Evolutionary conservation across 2,329 filamentous ascomycete species (phyloP).

Genomic region (Ceratocystis diversiconidia): DNA sequence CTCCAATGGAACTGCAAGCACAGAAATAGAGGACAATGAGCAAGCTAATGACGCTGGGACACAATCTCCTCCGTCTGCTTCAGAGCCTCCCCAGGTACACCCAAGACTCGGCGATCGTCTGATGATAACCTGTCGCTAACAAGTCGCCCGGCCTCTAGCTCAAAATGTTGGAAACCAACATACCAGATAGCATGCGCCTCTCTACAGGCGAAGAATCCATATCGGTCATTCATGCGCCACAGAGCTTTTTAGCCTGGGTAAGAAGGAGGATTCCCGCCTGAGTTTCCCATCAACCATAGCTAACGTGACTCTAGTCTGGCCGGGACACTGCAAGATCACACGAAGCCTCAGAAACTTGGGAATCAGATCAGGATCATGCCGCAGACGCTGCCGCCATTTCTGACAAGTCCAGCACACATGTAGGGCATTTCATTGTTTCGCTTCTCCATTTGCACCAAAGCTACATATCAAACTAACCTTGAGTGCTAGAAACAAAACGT

Average conservation of each 20-base stretch:
- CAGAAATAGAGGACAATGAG: conserved; percentile 66
- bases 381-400: conserved; percentile 6
- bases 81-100: conserved; percentile 15
- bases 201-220: conserved; percentile 60
- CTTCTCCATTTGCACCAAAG: not conserved
- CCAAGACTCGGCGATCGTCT: not conserved
- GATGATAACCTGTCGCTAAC: not conserved
- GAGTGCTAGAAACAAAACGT: not conserved
- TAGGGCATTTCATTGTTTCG: not conserved
- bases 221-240: conserved; percentile 82
- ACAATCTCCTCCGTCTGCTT: not conserved
- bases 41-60: conserved; percentile 43
- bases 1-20: conserved; percentile 68
- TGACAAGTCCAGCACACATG: not conserved
- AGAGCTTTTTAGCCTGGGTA: conserved; percentile 72
- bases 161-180: conserved; percentile 39
- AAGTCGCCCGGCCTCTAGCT: conserved; percentile 17
- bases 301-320: conserved; percentile 1
- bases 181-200: conserved; percentile 43
- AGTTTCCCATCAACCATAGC: not conserved
- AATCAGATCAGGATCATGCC: conserved; percentile 9
- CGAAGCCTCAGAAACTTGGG: conserved; percentile 4
- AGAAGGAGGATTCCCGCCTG: conserved; percentile 21
- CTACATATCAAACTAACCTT: not conserved
- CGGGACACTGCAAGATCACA: conserved; percentile 10